phyloP scores from a whole-genome alignment of 768 basidiomycete genomes.

The Tulasnella sp. region DNA sequence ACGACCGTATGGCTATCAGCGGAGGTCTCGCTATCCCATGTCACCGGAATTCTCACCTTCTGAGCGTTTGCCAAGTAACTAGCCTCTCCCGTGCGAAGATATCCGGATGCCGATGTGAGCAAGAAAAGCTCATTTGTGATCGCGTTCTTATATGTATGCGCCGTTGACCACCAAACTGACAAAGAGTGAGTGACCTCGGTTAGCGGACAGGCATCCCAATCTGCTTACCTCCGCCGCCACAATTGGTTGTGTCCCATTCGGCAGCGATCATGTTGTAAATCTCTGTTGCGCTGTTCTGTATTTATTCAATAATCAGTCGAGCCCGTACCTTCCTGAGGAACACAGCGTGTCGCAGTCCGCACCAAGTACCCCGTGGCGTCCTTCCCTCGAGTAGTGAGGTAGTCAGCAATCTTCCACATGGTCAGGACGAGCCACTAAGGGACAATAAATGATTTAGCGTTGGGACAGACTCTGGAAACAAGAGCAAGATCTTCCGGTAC shows the following conservation, averaged over 20 bases:
- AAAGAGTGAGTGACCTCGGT: background rate
- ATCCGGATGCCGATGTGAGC: slow-evolving; percentile 40
- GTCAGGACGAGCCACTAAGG: slow-evolving; percentile 46
- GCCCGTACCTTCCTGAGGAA: too few relatives aligned
- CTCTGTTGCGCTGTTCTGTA: slow-evolving; percentile 36
- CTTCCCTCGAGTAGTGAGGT: slow-evolving; percentile 35
- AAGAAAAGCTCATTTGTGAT: slow-evolving; percentile 52
- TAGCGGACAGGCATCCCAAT: background rate
- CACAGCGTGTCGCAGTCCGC: too few relatives aligned
- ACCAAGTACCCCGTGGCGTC: slow-evolving; percentile 22
- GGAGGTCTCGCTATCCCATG: background rate
- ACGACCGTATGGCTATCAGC: slow-evolving; percentile 4
- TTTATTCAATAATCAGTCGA: background rate
- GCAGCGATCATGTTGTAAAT: slow-evolving; percentile 44
- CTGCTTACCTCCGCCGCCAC: slow-evolving; percentile 40
- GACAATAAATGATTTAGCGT: background rate
- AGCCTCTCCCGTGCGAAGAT: slow-evolving; percentile 30
- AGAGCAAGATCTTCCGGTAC: slow-evolving; percentile 6
- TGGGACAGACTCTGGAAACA: background rate
- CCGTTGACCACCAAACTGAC: slow-evolving; percentile 48
- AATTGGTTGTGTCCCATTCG: slow-evolving; percentile 39
- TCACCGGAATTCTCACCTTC: slow-evolving; percentile 27
- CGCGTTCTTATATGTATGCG: slow-evolving; percentile 48
- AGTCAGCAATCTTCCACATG: slow-evolving; percentile 49
- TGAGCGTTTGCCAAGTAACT: slow-evolving; percentile 41